Evolutionary conservation across 768 basidiomycete species (phyloP).

Genomic region (Tulasnella calospora): DNA sequence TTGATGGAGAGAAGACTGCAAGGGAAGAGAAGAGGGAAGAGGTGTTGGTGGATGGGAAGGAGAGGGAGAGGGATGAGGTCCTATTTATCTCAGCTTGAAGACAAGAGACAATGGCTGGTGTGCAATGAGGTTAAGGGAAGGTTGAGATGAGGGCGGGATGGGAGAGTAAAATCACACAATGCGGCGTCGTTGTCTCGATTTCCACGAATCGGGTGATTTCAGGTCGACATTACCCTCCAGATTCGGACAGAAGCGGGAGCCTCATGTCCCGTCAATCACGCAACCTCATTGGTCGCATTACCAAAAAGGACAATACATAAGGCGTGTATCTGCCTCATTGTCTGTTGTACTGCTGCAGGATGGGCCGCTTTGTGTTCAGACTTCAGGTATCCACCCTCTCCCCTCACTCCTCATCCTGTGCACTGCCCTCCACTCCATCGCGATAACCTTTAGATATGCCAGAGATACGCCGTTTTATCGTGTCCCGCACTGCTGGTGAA

Average conservation of each 20-base stretch:
- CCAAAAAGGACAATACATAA: background rate
- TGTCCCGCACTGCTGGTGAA: background rate
- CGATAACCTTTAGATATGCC: constrained; percentile 1
- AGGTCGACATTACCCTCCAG: background rate
- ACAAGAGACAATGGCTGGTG: background rate
- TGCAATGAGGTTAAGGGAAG: background rate
- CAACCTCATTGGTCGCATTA: background rate
- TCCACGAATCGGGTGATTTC: constrained; percentile 4
- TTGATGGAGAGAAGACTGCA: no score
- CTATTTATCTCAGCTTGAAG: constrained; percentile 18
- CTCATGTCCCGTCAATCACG: background rate
- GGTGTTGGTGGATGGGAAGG: background rate
- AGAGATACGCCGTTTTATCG: background rate
- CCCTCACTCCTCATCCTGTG: background rate
- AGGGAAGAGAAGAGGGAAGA: background rate
- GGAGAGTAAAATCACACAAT: background rate
- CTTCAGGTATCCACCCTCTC: background rate
- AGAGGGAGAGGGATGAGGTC: no score
- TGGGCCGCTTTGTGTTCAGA: background rate
- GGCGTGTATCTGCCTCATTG: constrained; percentile 5
- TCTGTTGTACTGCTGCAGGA: background rate
- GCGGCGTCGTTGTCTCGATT: background rate
- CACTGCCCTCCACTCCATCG: background rate
- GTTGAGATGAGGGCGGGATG: constrained; percentile 2
- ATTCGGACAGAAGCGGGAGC: constrained; percentile 8